Percentiles rank a stretch among this genome's conserved stretches.
phyloP scores from a whole-genome alignment of 2,329 filamentous ascomycete species.

The Parascedosporium putredinis region DNA sequence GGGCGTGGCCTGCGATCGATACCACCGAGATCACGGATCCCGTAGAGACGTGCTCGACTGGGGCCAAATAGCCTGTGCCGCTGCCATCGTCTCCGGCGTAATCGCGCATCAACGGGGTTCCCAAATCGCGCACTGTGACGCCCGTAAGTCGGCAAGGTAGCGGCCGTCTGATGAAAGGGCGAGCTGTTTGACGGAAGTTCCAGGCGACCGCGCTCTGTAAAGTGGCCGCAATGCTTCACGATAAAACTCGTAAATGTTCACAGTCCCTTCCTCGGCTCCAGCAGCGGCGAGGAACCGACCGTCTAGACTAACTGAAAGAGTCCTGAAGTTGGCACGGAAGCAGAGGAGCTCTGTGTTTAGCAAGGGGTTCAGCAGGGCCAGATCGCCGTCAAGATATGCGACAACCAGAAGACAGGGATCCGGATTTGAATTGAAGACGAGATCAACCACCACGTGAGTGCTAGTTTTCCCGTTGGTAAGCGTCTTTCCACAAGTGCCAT shows the following conservation, averaged over 20 bases:
- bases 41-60: background rate
- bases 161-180: constrained; percentile 21
- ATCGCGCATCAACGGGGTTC: constrained; percentile 20
- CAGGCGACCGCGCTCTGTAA: background rate
- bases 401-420: background rate
- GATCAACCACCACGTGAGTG: constrained; percentile 17
- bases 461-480: constrained; percentile 19
- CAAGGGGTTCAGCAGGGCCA: background rate
- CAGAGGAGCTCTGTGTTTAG: constrained; percentile 14
- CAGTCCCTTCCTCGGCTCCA: constrained; percentile 1
- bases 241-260: background rate
- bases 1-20: background rate
- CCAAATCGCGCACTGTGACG: constrained; percentile 26
- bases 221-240: background rate
- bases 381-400: background rate
- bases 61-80: constrained; percentile 12
- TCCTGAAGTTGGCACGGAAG: constrained; percentile 18
- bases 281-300: constrained; percentile 20
- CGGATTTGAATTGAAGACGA: constrained; percentile 25
- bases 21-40: background rate
- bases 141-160: constrained; percentile 24
- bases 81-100: constrained; percentile 18
- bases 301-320: constrained; percentile 20
- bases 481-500: constrained; percentile 24
- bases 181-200: constrained; percentile 8